These are phyloP conservation scores for Aspergillus calidoustus DNA, from an alignment of 2,329 filamentous ascomycete genomes.

Conservation along the genomic window DNA sequence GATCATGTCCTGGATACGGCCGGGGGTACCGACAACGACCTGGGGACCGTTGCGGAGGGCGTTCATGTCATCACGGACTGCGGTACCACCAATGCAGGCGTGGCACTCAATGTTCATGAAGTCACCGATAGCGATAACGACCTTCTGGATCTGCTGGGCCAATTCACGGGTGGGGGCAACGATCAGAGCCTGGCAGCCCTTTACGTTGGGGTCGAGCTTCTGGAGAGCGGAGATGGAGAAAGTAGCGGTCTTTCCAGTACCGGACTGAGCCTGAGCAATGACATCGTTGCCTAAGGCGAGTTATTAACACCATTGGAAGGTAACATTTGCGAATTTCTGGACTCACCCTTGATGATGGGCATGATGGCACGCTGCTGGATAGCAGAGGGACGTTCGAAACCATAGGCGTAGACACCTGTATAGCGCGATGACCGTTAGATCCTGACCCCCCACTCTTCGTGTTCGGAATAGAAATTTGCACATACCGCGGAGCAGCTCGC, in stretches of 20 bases:
- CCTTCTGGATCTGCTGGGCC: conserved; percentile 99
- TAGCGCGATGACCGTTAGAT: conserved; percentile 27
- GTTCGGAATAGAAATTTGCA: conserved; percentile 31
- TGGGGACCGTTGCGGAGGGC: conserved; percentile 94
- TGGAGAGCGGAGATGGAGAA: conserved; percentile 99
- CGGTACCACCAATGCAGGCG: conserved; percentile 98
- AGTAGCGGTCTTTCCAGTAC: conserved; percentile 99
- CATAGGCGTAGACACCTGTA: conserved; percentile 93
- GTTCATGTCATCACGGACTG: conserved; percentile 98
- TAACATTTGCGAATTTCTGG: background rate
- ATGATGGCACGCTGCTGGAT: conserved; percentile 99
- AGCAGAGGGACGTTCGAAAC: conserved; percentile 99
- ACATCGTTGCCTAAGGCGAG: conserved; percentile 82
- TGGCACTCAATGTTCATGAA: conserved; percentile 99
- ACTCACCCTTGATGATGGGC: conserved; percentile 98
- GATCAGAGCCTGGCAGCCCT: conserved; percentile 97
- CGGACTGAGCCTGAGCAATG: conserved; percentile 98
- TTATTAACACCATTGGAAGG: conserved; percentile 20
- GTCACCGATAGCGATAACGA: conserved; percentile 97
- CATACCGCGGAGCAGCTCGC: conserved; percentile 92
- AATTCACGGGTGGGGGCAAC: conserved; percentile 97
- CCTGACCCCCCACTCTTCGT: conserved; percentile 32
- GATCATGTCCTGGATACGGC: conserved; percentile 99
- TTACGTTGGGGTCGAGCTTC: conserved; percentile 94
- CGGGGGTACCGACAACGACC: conserved; percentile 96